phyloP scores from a whole-genome alignment of 2,329 filamentous ascomycete species.

The Seiridium cupressi region DNA sequence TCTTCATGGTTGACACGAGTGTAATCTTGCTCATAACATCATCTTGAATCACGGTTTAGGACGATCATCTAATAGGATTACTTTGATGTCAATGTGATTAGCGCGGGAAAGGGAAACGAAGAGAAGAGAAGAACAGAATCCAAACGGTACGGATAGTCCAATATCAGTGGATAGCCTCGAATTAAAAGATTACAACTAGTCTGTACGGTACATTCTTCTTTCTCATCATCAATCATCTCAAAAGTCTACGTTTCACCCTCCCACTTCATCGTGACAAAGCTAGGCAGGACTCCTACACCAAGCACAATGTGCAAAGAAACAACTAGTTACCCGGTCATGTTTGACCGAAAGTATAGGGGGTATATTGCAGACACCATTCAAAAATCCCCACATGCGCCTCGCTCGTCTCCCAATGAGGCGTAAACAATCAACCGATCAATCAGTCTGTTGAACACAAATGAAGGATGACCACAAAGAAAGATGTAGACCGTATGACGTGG shows the following conservation, averaged over 20 bases:
- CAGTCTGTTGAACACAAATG: neutral
- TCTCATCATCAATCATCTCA: neutral
- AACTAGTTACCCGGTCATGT: neutral
- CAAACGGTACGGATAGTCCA: too few relatives aligned
- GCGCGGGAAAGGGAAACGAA: too few relatives aligned
- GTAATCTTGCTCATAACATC: too few relatives aligned
- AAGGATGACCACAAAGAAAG: neutral
- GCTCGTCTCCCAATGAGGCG: neutral
- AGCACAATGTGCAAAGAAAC: neutral
- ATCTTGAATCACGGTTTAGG: too few relatives aligned
- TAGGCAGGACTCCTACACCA: neutral
- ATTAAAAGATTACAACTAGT: neutral
- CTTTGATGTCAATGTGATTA: too few relatives aligned
- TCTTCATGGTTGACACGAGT: too few relatives aligned
- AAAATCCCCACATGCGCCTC: neutral
- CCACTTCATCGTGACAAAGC: neutral
- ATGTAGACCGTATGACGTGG: neutral
- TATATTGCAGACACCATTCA: conserved; percentile 1
- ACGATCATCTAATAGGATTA: too few relatives aligned
- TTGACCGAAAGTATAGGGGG: neutral
- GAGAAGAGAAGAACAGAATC: too few relatives aligned
- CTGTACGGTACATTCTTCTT: neutral
- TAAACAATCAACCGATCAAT: neutral
- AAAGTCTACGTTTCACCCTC: neutral
- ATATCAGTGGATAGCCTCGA: too few relatives aligned